phyloP scores from a whole-genome alignment of 2,329 filamentous ascomycete species.

The Xylaria arbuscula region DNA sequence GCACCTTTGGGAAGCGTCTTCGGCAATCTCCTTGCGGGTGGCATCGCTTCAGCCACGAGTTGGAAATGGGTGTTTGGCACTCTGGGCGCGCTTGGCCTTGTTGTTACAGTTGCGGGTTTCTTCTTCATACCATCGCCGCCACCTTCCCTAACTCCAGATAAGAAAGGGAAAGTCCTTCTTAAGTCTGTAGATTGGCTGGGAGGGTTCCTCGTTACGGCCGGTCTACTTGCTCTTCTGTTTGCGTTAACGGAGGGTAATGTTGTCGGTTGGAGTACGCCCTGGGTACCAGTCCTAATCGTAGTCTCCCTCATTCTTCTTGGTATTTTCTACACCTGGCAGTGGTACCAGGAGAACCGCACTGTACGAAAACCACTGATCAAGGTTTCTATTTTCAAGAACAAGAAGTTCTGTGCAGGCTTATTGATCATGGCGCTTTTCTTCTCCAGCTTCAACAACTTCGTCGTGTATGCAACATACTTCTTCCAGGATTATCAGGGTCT shows the following conservation, averaged over 20 bases:
- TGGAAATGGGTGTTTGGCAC: conserved; percentile 78
- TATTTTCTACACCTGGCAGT: conserved; percentile 71
- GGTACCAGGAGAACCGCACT: conserved; percentile 65
- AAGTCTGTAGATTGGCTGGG: conserved; percentile 74
- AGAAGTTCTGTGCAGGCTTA: conserved; percentile 71
- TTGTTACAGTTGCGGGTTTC: conserved; percentile 67
- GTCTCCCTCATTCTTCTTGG: conserved; percentile 66
- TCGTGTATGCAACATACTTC: conserved; percentile 76
- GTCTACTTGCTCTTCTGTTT: conserved; percentile 72
- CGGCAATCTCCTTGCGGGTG: conserved; percentile 72
- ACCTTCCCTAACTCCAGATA: conserved; percentile 42
- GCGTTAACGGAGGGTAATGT: conserved; percentile 76
- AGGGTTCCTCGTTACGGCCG: conserved; percentile 69
- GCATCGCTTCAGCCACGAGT: conserved; percentile 70
- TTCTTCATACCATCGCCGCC: conserved; percentile 69
- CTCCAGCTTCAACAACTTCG: conserved; percentile 73
- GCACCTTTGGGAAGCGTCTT: conserved; percentile 72
- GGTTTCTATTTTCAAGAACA: conserved; percentile 70
- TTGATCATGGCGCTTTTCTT: conserved; percentile 75
- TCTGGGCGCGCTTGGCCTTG: conserved; percentile 67
- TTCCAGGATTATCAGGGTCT: conserved; percentile 75
- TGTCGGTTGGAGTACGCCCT: conserved; percentile 73
- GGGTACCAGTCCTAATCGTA: conserved; percentile 69
- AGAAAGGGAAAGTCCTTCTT: conserved; percentile 51
- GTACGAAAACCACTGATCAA: conserved; percentile 70